Conservation (phyloP, 805 yeast species). For the Myxozyma lipomycoides region DNA sequence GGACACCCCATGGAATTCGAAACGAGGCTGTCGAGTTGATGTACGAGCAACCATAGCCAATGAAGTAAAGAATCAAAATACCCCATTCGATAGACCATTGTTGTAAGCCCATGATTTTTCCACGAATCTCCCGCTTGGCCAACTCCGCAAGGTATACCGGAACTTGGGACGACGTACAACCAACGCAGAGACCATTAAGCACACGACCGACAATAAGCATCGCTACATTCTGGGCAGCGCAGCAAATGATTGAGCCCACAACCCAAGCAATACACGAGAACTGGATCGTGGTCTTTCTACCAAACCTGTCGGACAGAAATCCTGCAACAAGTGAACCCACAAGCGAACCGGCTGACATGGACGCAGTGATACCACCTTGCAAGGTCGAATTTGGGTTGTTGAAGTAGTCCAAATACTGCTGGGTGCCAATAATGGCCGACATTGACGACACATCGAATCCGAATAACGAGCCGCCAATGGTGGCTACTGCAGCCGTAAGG, state of each 20-base stretch:
- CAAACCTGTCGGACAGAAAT: slow-evolving; percentile 13
- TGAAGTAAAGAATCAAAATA: slow-evolving; percentile 52
- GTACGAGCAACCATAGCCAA: slow-evolving; percentile 45
- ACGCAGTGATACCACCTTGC: slow-evolving; percentile 63
- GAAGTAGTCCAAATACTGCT: slow-evolving; percentile 47
- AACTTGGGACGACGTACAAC: slow-evolving; percentile 42
- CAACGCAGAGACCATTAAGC: slow-evolving; percentile 68
- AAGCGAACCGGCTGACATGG: slow-evolving; percentile 65
- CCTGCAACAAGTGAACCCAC: slow-evolving; percentile 55
- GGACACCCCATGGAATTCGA: slow-evolving; percentile 61
- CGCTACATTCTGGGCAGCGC: slow-evolving; percentile 41
- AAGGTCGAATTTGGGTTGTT: slow-evolving; percentile 46
- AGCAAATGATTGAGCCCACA: slow-evolving; percentile 17
- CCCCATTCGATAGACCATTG: slow-evolving; percentile 59
- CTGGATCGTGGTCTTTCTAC: slow-evolving; percentile 22
- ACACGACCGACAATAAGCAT: slow-evolving; percentile 68
- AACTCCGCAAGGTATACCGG: slow-evolving; percentile 24
- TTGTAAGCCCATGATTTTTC: slow-evolving; percentile 37
- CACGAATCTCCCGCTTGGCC: slow-evolving; percentile 14
- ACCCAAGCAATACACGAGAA: slow-evolving; percentile 12
- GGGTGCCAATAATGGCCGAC: slow-evolving; percentile 50
- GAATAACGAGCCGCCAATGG: slow-evolving; percentile 55
- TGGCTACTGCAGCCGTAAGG: slow-evolving; percentile 41
- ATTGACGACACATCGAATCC: slow-evolving; percentile 67
- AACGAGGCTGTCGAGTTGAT: slow-evolving; percentile 50